phyloP scores from a whole-genome alignment of 768 basidiomycete genomes.

The Chalciporus pseudorubinellus region DNA sequence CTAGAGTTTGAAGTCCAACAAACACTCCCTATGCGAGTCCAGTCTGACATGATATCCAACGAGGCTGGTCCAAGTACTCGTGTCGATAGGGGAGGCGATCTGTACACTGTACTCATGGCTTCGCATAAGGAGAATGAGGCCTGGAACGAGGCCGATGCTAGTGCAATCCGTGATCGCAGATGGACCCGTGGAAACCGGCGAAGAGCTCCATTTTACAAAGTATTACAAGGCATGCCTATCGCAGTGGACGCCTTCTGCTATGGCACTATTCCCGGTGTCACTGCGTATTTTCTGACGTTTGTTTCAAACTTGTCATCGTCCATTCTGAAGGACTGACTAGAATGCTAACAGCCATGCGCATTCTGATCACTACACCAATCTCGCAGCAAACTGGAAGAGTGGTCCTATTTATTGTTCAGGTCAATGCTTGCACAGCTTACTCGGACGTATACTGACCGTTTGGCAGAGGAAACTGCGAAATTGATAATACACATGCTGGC shows the following conservation, averaged over 20 bases:
- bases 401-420: slow-evolving; percentile 96
- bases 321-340: slow-evolving; percentile 7
- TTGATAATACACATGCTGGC: slow-evolving; percentile 88
- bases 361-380: slow-evolving; percentile 94
- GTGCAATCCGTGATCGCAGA: slow-evolving; percentile 47
- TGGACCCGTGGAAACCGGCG: slow-evolving; percentile 53
- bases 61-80: background rate
- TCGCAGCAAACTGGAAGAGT: slow-evolving; percentile 82
- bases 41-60: background rate
- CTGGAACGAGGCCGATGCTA: slow-evolving; percentile 76
- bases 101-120: slow-evolving; percentile 89
- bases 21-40: background rate
- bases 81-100: slow-evolving; percentile 25
- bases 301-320: background rate
- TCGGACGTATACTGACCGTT: background rate
- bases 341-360: slow-evolving; percentile 75
- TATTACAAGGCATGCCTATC: slow-evolving; percentile 94
- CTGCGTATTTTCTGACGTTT: slow-evolving; percentile 89
- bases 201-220: slow-evolving; percentile 93
- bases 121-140: slow-evolving; percentile 74
- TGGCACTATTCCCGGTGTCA: slow-evolving; percentile 84
- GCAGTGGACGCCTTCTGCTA: slow-evolving; percentile 98
- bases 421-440: slow-evolving; percentile 11
- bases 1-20: background rate
- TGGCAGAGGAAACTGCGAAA: slow-evolving; percentile 75